Evolutionary conservation across 176 grass and related monocot species (phyloP).

Genomic region (Bromus sterilis): DNA sequence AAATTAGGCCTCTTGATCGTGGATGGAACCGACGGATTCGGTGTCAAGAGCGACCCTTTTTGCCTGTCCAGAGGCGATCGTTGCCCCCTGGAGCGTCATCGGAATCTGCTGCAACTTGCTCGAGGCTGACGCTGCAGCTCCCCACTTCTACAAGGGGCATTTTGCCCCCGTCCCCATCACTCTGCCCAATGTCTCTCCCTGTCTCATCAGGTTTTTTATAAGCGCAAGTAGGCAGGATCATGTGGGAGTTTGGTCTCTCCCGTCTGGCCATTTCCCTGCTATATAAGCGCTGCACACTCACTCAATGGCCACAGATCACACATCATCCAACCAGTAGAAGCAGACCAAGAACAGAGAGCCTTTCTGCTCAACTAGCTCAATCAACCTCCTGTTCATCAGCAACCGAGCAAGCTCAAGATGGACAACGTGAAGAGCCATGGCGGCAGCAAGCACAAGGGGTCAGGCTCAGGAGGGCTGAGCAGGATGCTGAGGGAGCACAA

Average conservation of each 20-base stretch:
- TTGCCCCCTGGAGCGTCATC: slow-evolving; percentile 19
- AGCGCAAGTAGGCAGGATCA: slow-evolving; percentile 8
- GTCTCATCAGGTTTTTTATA: slow-evolving; percentile 5
- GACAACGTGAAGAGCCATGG: background rate
- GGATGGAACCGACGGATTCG: too few species aligned
- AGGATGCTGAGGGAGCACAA: slow-evolving; percentile 56
- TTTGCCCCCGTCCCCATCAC: background rate
- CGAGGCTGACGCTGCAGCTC: background rate
- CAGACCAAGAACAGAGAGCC: background rate
- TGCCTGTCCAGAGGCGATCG: background rate
- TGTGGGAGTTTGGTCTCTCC: background rate
- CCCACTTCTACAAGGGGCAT: slow-evolving; percentile 31
- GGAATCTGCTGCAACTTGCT: slow-evolving; percentile 10
- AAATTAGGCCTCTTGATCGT: too few species aligned
- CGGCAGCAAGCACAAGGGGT: background rate
- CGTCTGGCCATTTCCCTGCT: background rate
- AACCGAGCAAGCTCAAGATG: background rate
- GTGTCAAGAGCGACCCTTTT: background rate
- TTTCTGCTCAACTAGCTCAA: background rate
- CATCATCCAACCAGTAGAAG: background rate
- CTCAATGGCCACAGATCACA: slow-evolving; percentile 26
- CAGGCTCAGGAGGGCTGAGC: slow-evolving; percentile 27
- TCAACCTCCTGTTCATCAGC: background rate
- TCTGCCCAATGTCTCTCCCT: background rate
- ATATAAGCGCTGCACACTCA: slow-evolving; percentile 25